Evolutionary conservation across 1,284 basidiomycete species (phyloP), one percentile per base, ranked within the genome.

Genomic region (Trametes pubescens): DNA sequence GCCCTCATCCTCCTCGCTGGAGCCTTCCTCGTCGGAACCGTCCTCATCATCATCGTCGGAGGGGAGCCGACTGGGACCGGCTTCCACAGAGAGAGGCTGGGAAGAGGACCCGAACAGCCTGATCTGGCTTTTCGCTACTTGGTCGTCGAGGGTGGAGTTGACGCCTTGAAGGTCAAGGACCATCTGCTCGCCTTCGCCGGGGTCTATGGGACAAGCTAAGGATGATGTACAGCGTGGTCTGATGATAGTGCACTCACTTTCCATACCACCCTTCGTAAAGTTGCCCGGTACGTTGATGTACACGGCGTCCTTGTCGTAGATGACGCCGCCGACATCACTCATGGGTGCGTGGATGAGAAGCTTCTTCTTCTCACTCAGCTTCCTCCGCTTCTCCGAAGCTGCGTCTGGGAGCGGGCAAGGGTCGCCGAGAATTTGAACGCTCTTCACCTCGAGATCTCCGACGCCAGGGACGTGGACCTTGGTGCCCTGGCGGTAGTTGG

Each of bases 291-390:
- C 96, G 74, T 98, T 99, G 71, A 99, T 93, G 83, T 95, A 99
- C 2, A 99, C 96, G 0, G 96, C 95, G 73, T 99, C 98, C 78
- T 99, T 99, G 82, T 99, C 98, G 74, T 98, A 99, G 80, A 95
- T 90, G 65, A 99, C 89, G 9, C 97, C 98, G 22, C 97, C 97
- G 2, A 99, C 92, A 73, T 98, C 97, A 75, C 94, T 97, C 97
- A 99, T 99, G 0, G 98, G 98, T 8, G 98, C 98, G 77, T 99
- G 95, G 8, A 99, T 90, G 4, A 98, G 81, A 32, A 93, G 74
- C 76, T 95, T 98, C 76, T 93, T 94, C 83, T 98, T 98, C 77
- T 99, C 97, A 70, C 93, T 96, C 75, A 99, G 82, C 76, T 94
- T 96, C 58, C 98, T 80, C 65, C 94, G 81, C 80, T 96, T 96